Evolutionary conservation across 78 protist genomes (phyloP).

Genomic region (Emiliania huxleyi): DNA sequence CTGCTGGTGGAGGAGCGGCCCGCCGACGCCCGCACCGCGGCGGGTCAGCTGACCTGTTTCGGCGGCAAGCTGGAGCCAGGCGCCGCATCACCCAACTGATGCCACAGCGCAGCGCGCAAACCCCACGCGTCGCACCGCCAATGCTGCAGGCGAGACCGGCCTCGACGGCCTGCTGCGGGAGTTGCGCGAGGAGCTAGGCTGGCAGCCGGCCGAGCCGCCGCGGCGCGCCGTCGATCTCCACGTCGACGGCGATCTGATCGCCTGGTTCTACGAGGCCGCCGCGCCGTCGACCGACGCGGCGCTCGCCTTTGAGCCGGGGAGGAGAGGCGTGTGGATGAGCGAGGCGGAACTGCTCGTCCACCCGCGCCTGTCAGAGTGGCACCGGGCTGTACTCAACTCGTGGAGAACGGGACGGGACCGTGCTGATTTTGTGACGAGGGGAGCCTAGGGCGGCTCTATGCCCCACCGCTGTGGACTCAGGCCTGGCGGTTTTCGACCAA

Average conservation of each 20-base stretch:
- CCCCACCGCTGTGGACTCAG: too few species aligned
- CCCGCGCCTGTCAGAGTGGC: background rate
- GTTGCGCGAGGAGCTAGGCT: background rate
- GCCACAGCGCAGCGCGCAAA: too few species aligned
- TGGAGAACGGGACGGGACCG: background rate
- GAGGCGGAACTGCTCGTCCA: background rate
- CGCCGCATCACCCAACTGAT: too few species aligned
- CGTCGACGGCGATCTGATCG: conserved; percentile 9
- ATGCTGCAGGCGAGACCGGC: background rate
- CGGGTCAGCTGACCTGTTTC: conserved; percentile 4
- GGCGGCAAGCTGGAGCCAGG: conserved; percentile 8
- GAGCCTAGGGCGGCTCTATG: too few species aligned
- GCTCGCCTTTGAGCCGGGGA: background rate
- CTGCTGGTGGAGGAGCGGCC: background rate
- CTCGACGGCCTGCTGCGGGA: background rate
- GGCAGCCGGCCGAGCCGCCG: background rate
- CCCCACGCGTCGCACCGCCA: too few species aligned
- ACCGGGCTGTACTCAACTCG: background rate
- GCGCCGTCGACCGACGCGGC: background rate
- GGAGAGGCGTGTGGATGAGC: background rate
- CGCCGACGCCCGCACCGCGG: background rate
- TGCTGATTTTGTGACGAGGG: background rate
- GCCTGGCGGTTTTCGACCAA: too few species aligned
- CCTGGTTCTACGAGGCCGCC: background rate
- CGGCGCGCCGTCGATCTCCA: background rate